Percentiles rank a stretch among this genome's conserved stretches.
phyloP scores from a whole-genome alignment of 2,329 filamentous ascomycete genomes.

The Aspergillus thermomutatus region DNA sequence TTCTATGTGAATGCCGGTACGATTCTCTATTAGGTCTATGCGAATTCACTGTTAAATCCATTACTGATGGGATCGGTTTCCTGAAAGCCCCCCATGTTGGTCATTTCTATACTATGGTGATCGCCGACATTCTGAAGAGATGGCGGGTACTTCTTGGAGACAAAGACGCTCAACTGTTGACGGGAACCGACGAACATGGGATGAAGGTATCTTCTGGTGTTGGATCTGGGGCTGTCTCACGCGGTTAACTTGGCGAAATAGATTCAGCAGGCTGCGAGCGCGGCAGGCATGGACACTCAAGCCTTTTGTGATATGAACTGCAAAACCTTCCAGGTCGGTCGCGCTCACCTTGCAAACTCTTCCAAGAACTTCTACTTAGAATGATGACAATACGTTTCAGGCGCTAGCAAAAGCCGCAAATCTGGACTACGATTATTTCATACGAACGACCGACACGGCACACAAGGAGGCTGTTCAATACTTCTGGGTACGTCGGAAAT shows the following conservation, averaged over 20 bases:
- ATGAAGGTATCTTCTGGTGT: constrained; percentile 65
- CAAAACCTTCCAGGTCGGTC: constrained; percentile 64
- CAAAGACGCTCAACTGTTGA: constrained; percentile 67
- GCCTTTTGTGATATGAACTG: constrained; percentile 86
- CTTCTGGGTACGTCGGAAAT: constrained; percentile 64
- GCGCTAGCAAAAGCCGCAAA: constrained; percentile 66
- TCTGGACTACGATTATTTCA: constrained; percentile 79
- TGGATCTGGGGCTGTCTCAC: not conserved
- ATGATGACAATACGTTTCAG: constrained; percentile 30
- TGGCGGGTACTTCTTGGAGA: constrained; percentile 77
- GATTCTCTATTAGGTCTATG: not conserved
- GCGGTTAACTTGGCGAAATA: constrained; percentile 24
- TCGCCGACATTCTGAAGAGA: constrained; percentile 87
- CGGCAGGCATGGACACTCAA: constrained; percentile 68
- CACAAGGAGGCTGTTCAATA: constrained; percentile 83
- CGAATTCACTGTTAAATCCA: not conserved
- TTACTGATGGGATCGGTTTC: not conserved
- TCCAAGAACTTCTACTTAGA: not conserved
- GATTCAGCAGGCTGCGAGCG: constrained; percentile 79
- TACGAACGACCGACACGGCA: constrained; percentile 80
- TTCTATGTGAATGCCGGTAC: constrained; percentile 96
- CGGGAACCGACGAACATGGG: constrained; percentile 95
- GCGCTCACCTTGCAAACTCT: not conserved
- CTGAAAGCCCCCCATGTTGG: constrained; percentile 80
- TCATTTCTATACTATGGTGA: constrained; percentile 88